Evolutionary conservation across 495 filamentous ascomycete genomes (phyloP).

Genomic region (Neurospora africana): DNA sequence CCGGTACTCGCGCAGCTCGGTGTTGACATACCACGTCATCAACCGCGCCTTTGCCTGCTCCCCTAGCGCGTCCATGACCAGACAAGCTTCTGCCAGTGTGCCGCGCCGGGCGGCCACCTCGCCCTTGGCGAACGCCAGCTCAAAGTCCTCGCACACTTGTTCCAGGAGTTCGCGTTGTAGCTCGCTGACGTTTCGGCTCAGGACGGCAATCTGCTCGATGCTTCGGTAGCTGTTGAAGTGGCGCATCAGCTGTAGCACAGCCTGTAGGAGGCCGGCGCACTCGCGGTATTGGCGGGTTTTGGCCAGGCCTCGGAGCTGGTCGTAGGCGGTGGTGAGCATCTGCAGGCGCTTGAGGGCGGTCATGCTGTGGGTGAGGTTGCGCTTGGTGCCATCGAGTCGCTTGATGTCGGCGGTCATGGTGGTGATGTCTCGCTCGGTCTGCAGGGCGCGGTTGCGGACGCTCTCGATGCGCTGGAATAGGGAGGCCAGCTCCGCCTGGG

Average conservation of each 20-base stretch:
- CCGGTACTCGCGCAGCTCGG: constrained; percentile 88
- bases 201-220: constrained; percentile 93
- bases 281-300: constrained; percentile 89
- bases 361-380: constrained; percentile 94
- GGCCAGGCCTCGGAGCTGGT: constrained; percentile 78
- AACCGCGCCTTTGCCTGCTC: constrained; percentile 75
- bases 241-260: constrained; percentile 94
- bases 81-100: constrained; percentile 74
- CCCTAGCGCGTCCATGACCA: constrained; percentile 90
- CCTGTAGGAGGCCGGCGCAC: constrained; percentile 88
- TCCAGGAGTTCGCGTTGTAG: constrained; percentile 89
- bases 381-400: constrained; percentile 89
- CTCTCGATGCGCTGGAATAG: constrained; percentile 94
- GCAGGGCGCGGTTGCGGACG: constrained; percentile 77
- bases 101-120: constrained; percentile 62
- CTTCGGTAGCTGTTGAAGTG: constrained; percentile 98
- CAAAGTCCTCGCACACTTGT: constrained; percentile 97
- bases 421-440: constrained; percentile 91
- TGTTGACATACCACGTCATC: constrained; percentile 96
- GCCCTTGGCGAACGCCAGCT: constrained; percentile 84
- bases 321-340: constrained; percentile 97
- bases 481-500: constrained; percentile 77
- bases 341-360: constrained; percentile 93
- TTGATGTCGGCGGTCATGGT: constrained; percentile 99
- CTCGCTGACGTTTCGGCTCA: constrained; percentile 88